Evolutionary conservation across 805 yeast genomes (phyloP), one percentile per base, ranked within the genome.

Genomic region (Pichia membranifaciens): DNA sequence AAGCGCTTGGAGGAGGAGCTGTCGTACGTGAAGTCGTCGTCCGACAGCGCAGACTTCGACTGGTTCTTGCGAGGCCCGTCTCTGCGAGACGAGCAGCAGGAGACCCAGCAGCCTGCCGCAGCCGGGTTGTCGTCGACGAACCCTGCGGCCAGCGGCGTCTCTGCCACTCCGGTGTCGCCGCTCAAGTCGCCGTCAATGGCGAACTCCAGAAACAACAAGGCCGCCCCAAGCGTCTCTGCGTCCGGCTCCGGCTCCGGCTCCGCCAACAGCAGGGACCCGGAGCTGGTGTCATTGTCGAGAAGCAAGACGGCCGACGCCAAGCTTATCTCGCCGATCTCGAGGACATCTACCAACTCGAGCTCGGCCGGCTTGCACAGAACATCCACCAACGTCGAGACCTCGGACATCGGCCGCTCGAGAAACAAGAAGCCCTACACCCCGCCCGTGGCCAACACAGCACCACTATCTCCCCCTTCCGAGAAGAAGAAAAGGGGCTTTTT

Each of bases 1-100:
- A 50, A 55, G 29, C 45, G 67, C 18, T 54, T 64, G 2, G 64
- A 62, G 41, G 54, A 54, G 21, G 68, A 64, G 48, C 50, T 64
- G 6, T 45, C 56, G 8, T 45, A 38, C 3, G 32, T 48, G 5
- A 50, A 46, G 16, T 47, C 54, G 2, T 12, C 57, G 5, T 35
- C 62, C 16, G 68, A 61, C 10, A 38, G 50, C 2, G 51, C 53
- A 0, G 68, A 64, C 33, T 55, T 54, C 36, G 67, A 64, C 42
- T 64, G 68, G 68, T 61, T 62, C 43, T 43, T 64, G 23, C 53
- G 60, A 35, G 57, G 39, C 25, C 29, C 21, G 16, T 10, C 39
- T 10, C n/a, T 23, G 18, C 17, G 29, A 29, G 29, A 37, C 5
- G 29, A 20, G n/a, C 40, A 37, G 8, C 20, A 36, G 16, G 25